phyloP scores from a whole-genome alignment of 2,329 filamentous ascomycete species.

The Trichoderma aggressivum region DNA sequence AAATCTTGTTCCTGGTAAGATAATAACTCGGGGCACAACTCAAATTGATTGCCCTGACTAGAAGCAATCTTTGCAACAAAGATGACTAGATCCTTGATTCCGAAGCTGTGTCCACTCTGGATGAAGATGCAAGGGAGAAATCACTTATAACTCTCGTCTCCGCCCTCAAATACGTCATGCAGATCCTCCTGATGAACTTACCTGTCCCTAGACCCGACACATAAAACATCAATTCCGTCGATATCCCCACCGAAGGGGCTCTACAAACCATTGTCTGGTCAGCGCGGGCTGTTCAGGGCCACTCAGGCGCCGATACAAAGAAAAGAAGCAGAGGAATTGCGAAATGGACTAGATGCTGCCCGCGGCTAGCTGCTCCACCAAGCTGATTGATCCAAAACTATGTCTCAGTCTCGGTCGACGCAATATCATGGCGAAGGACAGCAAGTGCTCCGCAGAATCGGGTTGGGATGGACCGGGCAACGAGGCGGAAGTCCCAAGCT shows the following conservation, averaged over 20 bases:
- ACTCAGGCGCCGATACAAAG: background rate
- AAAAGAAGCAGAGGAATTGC: background rate
- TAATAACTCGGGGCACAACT: background rate
- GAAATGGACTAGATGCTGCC: background rate
- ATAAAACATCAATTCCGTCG: background rate
- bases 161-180: background rate
- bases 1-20: background rate
- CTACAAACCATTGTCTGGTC: background rate
- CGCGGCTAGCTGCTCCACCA: background rate
- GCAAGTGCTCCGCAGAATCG: no score
- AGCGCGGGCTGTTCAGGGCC: background rate
- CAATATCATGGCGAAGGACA: background rate
- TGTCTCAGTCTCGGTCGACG: background rate
- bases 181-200: background rate
- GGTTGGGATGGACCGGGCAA: background rate
- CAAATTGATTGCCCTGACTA: slow-evolving; percentile 1
- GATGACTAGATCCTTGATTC: background rate
- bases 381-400: background rate
- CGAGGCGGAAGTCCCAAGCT: background rate
- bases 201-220: background rate
- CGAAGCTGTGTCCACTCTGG: background rate
- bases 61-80: background rate
- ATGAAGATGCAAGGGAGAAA: background rate
- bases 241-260: background rate
- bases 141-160: background rate